Evolutionary conservation across 169 alveolate genomes (phyloP).

Genomic region (Plasmodium falciparum): DNA sequence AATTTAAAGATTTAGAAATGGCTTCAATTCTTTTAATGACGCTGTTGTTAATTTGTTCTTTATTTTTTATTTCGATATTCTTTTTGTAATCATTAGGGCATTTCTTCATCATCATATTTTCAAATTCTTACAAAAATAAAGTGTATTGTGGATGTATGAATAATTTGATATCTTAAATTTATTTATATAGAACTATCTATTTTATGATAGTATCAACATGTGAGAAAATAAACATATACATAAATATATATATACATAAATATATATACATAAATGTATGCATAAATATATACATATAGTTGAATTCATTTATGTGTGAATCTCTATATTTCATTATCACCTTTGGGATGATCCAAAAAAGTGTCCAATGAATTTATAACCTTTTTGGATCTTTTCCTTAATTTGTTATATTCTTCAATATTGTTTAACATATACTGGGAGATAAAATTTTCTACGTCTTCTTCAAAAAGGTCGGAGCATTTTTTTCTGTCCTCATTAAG

Average conservation of each 20-base stretch:
- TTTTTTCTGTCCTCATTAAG: slow-evolving; percentile 51
- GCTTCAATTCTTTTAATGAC: slow-evolving; percentile 15
- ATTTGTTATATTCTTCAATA: slow-evolving; percentile 21
- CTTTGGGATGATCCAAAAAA: slow-evolving; percentile 17
- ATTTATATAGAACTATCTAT: not conserved
- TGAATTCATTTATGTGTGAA: not conserved
- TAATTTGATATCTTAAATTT: not conserved
- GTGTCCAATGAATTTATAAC: slow-evolving; percentile 12
- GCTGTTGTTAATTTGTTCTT: slow-evolving; percentile 18
- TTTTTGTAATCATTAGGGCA: slow-evolving; percentile 46
- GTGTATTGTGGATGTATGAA: not conserved
- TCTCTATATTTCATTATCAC: slow-evolving; percentile 5
- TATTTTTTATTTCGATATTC: slow-evolving; percentile 18
- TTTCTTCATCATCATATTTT: slow-evolving; percentile 21
- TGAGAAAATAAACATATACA: not conserved
- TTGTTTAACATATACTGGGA: slow-evolving; percentile 26
- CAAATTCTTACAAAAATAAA: not conserved
- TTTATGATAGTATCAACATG: not conserved
- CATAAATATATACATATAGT: not conserved
- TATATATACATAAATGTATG: too few species aligned
- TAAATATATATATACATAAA: not conserved
- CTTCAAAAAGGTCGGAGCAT: slow-evolving; percentile 41
- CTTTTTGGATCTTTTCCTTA: slow-evolving; percentile 44
- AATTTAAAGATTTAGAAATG: slow-evolving; percentile 13
- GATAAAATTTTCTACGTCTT: slow-evolving; percentile 45